These are phyloP conservation scores for Xylariaceae sp. DNA, from an alignment of 2,329 filamentous ascomycete genomes.

Conservation along the genomic window DNA sequence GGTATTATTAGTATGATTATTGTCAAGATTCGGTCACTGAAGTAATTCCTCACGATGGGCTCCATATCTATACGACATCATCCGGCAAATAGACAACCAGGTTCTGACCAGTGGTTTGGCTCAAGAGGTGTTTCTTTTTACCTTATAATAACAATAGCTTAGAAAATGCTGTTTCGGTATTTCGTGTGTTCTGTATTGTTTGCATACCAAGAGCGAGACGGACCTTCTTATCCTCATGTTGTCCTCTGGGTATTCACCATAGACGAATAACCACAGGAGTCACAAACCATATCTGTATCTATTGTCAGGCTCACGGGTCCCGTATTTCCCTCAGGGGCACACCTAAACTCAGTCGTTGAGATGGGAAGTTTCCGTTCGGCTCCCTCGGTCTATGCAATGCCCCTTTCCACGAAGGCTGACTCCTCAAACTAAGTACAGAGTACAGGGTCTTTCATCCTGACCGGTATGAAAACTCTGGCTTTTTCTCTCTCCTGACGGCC, in stretches of 20 bases:
- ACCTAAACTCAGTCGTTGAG: too few relatives aligned
- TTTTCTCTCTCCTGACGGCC: too few relatives aligned
- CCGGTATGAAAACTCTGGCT: too few relatives aligned
- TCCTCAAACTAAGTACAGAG: too few relatives aligned
- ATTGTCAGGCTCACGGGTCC: too few relatives aligned
- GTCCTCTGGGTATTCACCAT: neutral
- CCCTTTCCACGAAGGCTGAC: too few relatives aligned
- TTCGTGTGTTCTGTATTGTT: conserved; percentile 15
- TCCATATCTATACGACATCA: neutral
- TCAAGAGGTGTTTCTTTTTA: neutral
- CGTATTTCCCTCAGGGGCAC: too few relatives aligned
- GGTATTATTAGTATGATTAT: neutral
- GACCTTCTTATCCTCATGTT: neutral
- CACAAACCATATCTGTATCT: neutral
- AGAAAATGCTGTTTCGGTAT: conserved; percentile 26
- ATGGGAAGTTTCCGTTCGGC: too few relatives aligned
- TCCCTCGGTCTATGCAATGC: too few relatives aligned
- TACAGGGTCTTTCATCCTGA: too few relatives aligned
- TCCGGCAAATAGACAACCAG: neutral
- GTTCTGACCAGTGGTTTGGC: neutral
- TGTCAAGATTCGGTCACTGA: neutral
- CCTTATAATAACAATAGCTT: conserved; percentile 10
- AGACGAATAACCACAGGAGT: neutral
- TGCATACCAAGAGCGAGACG: neutral
- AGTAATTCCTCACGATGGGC: neutral